Evolutionary conservation across 495 filamentous ascomycete genomes (phyloP), one percentile per base, ranked within the genome.

Genomic region (Trichoderma gamsii): DNA sequence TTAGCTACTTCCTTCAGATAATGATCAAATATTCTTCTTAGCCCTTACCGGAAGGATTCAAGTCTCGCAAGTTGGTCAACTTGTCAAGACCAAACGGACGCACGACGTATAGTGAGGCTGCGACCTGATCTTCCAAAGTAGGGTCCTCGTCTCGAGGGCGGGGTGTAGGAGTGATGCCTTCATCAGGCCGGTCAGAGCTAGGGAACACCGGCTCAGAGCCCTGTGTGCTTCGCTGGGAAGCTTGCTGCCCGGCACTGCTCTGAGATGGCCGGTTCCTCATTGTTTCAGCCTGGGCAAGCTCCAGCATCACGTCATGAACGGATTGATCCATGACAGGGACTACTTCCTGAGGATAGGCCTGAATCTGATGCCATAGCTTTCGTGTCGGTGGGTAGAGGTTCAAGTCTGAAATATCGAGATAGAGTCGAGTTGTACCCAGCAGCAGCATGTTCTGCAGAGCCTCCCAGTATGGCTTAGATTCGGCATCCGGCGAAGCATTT

Each of bases 251-350:
- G 71, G 67, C 79, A 77, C 72, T 87, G 82, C 74, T 85, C 79
- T 84, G 81, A 23, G 79, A 79, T 61, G 87, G 84, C 0, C 82
- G 76, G 69, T 89, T 84, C 72, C 90, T 78, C 65, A 85, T 86
- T 12, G 87, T 84, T 73, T 92, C 88, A 67, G 90, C 89, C 65
- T 89, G 84, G 8, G 96, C 90, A 67, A 97, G 81, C 72, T 97
- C 92, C 56, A 97, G 86, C 89, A 98, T 96, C 23, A 90, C 83
- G 78, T 99, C 93, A 75, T 97, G 96, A 65, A 98, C 86, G 25
- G 85, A 85, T 73, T 94, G 91, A 82, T 99, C 96, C 91, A 99
- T 96, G 63, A 99, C 82, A 1, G 93, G 93, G 68, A 99, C 89
- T 67, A 98, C 93, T 82, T 99, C 95, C 71, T 91, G 91, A 0